Evolutionary conservation across 257 asterid genomes (phyloP), one percentile per base, ranked within the genome.

Genomic region (Prunella vulgaris): DNA sequence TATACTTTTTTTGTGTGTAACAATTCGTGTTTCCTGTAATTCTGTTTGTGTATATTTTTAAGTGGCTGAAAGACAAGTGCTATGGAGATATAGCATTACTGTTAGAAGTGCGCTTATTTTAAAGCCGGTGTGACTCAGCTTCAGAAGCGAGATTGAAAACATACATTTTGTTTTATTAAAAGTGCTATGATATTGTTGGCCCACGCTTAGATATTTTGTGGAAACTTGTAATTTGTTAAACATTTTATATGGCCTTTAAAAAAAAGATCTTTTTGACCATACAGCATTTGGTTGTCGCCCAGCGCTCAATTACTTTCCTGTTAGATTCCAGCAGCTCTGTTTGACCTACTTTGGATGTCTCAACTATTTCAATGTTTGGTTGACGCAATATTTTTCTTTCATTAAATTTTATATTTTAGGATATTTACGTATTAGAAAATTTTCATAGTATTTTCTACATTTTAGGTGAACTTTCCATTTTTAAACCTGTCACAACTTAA

Each of bases 21-120:
- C 32, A 17, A 12, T 48, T 48, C 48, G 57, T 37, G 7, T 17
- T 20, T 27, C 2, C 42, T 30, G 54, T 64, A 28, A n/a, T n/a
- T n/a, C n/a, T n/a, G n/a, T n/a, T n/a, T 74, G 63, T 73, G 66
- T 65, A 65, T 52, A 17, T 18, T 57, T 71, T 33, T 21, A 18
- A 49, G 28, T 71, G 63, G 76, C 63, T 18, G 28, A 48, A 38
- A 37, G 56, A 22, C 22, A 42, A 24, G 44, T 15, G 46, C 49
- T 57, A 37, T 7, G 59, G 28, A n/a, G 20, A 24, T 57, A 25
- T 25, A n/a, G n/a, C n/a, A n/a, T n/a, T n/a, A n/a, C n/a, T n/a
- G n/a, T n/a, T n/a, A n/a, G n/a, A n/a, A n/a, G 49, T 7, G 10
- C 15, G 33, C 12, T 69, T 35, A 10, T 18, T 30, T n/a, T n/a